Conservation (phyloP, 164 flowering plant species). For the Cinnamomum micranthum region DNA sequence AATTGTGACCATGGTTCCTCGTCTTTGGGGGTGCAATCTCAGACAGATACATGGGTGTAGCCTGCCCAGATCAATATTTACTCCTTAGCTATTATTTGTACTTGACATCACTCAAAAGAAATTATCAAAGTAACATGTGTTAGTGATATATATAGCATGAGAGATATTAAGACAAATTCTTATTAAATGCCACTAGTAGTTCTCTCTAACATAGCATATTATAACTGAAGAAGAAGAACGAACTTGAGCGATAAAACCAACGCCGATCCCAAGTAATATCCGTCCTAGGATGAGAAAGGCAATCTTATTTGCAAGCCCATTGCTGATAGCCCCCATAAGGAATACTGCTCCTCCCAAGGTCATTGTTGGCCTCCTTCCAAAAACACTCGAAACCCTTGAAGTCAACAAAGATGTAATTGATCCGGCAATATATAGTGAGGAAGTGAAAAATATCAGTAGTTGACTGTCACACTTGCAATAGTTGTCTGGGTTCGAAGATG, state of each 20-base stretch:
- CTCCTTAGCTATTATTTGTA: too few relatives aligned
- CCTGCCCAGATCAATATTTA: neutral
- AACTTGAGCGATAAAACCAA: neutral
- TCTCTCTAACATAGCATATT: too few relatives aligned
- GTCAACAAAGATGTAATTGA: neutral
- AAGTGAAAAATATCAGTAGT: neutral
- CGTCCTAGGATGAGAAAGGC: neutral
- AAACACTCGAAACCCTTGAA: neutral
- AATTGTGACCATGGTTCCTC: constrained; percentile 11
- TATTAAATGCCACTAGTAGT: too few relatives aligned
- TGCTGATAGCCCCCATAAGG: neutral
- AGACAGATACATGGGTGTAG: constrained; percentile 12
- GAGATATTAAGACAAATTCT: too few relatives aligned
- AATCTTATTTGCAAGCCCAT: neutral
- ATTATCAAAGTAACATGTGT: too few relatives aligned
- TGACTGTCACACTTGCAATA: too few relatives aligned
- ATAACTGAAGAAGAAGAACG: neutral
- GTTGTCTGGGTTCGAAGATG: neutral
- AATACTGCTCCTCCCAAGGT: neutral
- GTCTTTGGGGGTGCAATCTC: constrained; percentile 16
- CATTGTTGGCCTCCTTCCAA: neutral
- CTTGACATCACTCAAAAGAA: too few relatives aligned
- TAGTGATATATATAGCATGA: too few relatives aligned
- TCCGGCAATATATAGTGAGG: neutral
- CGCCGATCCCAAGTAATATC: neutral